These are phyloP conservation scores for Pseudopediastrum boryanum DNA, from an alignment of 139 green algal species.

Conservation along the genomic window DNA sequence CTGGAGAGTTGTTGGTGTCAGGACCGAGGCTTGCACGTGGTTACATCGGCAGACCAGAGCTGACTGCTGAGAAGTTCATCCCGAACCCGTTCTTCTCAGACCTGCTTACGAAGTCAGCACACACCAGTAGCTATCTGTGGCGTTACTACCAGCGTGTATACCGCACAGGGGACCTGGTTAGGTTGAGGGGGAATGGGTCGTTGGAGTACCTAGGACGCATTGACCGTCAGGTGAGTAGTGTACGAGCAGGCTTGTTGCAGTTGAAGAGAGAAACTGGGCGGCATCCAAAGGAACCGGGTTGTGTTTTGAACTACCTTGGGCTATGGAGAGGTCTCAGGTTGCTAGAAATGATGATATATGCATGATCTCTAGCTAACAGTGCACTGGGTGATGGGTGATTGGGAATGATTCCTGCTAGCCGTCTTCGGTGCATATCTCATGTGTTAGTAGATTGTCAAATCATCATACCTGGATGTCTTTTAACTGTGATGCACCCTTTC, in stretches of 20 bases:
- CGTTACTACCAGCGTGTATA: conserved; percentile 31
- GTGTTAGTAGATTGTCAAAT: no score
- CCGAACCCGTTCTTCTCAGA: conserved; percentile 26
- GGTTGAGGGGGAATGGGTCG: conserved; percentile 36
- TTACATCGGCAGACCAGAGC: background rate
- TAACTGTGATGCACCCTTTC: no score
- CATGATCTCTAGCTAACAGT: no score
- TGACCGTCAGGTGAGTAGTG: conserved; percentile 48
- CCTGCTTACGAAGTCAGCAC: background rate
- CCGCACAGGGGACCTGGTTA: conserved; percentile 49
- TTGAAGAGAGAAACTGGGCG: background rate
- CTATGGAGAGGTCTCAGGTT: no score
- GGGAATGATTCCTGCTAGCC: no score
- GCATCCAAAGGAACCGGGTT: no score
- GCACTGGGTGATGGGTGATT: no score
- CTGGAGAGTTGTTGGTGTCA: conserved; percentile 60
- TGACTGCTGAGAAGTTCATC: background rate
- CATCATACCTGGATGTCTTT: no score
- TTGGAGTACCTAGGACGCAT: conserved; percentile 54
- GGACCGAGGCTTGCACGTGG: conserved; percentile 40
- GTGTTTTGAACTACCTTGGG: no score
- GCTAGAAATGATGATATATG: no score
- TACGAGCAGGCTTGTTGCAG: background rate
- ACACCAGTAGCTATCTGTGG: background rate
- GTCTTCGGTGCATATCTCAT: no score